phyloP scores from a whole-genome alignment of 1,284 basidiomycete genomes.

The Dichomitus squalens region DNA sequence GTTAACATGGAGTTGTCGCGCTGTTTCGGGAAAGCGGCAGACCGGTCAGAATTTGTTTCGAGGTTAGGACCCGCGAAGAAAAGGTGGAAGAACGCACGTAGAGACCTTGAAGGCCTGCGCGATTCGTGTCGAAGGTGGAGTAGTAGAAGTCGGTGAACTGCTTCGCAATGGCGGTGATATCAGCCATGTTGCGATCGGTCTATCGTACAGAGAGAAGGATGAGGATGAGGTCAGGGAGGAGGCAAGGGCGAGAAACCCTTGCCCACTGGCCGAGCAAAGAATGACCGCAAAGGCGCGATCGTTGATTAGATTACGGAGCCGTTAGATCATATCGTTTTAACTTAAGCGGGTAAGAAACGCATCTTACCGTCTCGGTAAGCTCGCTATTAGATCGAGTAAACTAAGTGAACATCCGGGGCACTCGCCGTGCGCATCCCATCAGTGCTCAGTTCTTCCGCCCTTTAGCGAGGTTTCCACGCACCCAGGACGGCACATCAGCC shows the following conservation, averaged over 20 bases:
- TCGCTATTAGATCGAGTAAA: background rate
- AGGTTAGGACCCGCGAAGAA: background rate
- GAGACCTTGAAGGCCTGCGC: conserved; percentile 56
- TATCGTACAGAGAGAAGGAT: conserved; percentile 24
- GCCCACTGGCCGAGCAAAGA: conserved; percentile 8
- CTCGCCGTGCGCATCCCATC: conserved; percentile 11
- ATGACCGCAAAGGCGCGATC: conserved; percentile 15
- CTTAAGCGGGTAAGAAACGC: conserved; percentile 17
- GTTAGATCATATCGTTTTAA: conserved; percentile 5
- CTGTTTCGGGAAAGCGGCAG: conserved; percentile 45
- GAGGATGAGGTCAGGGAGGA: conserved; percentile 20
- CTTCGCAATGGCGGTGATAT: conserved; percentile 64
- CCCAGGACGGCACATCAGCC: conserved; percentile 2
- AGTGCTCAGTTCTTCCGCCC: conserved; percentile 7
- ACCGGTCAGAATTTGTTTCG: conserved; percentile 12
- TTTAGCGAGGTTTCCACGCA: conserved; percentile 12
- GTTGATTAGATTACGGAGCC: conserved; percentile 20
- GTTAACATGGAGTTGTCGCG: conserved; percentile 86
- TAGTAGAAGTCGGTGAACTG: conserved; percentile 83
- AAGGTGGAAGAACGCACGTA: conserved; percentile 62
- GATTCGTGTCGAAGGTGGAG: conserved; percentile 65
- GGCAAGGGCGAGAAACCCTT: conserved; percentile 15
- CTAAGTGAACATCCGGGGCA: background rate
- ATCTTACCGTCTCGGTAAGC: background rate
- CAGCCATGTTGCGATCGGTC: conserved; percentile 55